These are phyloP conservation scores for Paspalum vaginatum DNA, from an alignment of 176 grass and related monocot species.

Conservation along the genomic window DNA sequence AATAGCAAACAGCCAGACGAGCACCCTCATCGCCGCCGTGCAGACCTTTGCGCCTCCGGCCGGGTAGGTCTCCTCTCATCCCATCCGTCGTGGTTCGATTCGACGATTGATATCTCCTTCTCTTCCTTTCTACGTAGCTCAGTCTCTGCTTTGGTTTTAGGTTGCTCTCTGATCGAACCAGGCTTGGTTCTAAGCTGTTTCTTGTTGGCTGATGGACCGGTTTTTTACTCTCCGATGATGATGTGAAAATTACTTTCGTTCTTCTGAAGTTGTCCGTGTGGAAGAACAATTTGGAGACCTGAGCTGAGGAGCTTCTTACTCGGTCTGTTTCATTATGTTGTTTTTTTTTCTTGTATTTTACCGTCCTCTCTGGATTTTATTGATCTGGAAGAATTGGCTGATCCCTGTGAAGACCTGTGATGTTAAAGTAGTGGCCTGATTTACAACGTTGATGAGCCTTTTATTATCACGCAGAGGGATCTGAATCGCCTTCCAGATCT, in stretches of 20 bases:
- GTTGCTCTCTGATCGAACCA: rapidly evolving
- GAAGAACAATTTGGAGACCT: conserved; percentile 65
- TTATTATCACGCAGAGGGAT: conserved; percentile 52
- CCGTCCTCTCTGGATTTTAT: background rate
- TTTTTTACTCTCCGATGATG: conserved; percentile 34
- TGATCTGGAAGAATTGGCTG: background rate
- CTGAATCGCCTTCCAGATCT: background rate
- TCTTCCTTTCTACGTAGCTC: background rate
- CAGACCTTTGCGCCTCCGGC: background rate
- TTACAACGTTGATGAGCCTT: conserved; percentile 40
- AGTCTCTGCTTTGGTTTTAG: too few relatives aligned
- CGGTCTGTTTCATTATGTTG: background rate
- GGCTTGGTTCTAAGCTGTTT: background rate
- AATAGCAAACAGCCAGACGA: background rate
- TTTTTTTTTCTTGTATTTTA: background rate
- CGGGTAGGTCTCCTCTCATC: background rate
- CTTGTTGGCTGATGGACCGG: background rate
- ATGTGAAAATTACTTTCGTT: conserved; percentile 55
- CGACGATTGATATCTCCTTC: background rate
- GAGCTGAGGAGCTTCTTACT: conserved; percentile 34
- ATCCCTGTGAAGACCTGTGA: conserved; percentile 44
- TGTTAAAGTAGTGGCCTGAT: conserved; percentile 65
- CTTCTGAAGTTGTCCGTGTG: conserved; percentile 50
- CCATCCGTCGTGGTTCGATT: background rate
- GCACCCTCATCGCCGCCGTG: background rate